Conservation (phyloP, 805 yeast genomes). For the Pichia pseudocactophila region DNA sequence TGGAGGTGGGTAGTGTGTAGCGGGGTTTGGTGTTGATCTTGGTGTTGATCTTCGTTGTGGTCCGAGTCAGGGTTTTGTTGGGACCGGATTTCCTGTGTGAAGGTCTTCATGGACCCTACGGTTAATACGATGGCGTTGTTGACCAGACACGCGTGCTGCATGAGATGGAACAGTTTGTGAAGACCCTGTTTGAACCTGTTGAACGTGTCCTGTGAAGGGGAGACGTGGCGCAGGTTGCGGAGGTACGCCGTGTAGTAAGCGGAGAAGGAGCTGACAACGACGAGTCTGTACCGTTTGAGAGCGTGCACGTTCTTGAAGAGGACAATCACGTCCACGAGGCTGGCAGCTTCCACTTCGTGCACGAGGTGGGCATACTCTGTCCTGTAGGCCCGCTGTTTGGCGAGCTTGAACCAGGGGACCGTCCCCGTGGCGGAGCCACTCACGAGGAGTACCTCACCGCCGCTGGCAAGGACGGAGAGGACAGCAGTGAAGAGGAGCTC, state of each 20-base stretch:
- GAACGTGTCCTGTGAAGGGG: constrained; percentile 13
- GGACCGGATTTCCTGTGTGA: constrained; percentile 18
- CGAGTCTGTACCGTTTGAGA: constrained; percentile 13
- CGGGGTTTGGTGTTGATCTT: no score
- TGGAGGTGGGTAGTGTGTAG: no score
- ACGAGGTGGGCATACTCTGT: constrained; percentile 6
- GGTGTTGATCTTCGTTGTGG: not conserved
- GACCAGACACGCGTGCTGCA: constrained; percentile 2
- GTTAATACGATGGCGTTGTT: constrained; percentile 18
- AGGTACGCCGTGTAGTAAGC: constrained; percentile 15
- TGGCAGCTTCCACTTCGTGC: constrained; percentile 12
- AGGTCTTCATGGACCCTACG: constrained; percentile 22
- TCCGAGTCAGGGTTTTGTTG: constrained; percentile 2
- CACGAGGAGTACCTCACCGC: constrained; percentile 12
- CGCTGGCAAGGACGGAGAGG: not conserved
- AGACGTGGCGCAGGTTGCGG: constrained; percentile 3
- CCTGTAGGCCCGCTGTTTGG: constrained; percentile 5
- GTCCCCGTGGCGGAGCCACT: constrained; percentile 10
- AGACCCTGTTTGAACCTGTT: constrained; percentile 15
- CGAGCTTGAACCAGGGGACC: constrained; percentile 23
- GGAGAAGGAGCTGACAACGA: constrained; percentile 25
- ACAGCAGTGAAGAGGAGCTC: constrained; percentile 19
- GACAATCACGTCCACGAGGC: constrained; percentile 18
- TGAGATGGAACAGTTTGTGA: constrained; percentile 14
- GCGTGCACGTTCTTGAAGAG: constrained; percentile 16